phyloP scores from a whole-genome alignment of 2,329 filamentous ascomycete genomes.

The Exserohilum rostratum region DNA sequence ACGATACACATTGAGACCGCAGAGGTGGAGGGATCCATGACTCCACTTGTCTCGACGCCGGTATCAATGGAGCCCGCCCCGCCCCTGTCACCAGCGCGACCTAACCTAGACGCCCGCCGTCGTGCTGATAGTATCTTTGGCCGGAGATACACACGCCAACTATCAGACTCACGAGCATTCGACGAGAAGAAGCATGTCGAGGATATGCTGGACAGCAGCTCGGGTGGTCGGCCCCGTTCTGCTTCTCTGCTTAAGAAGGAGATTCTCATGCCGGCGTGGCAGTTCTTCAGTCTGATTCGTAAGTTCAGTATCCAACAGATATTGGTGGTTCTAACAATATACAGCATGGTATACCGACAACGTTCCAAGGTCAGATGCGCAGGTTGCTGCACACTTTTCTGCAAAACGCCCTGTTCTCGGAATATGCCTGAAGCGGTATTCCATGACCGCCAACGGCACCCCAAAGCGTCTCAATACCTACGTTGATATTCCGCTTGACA shows the following conservation, averaged over 20 bases:
- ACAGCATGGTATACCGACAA: conserved; percentile 84
- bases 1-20: conserved; percentile 53
- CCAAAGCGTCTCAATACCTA: conserved; percentile 77
- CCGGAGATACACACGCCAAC: conserved; percentile 49
- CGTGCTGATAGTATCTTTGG: conserved; percentile 59
- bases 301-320: conserved; percentile 48
- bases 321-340: conserved; percentile 17
- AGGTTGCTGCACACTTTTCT: conserved; percentile 88
- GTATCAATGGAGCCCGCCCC: conserved; percentile 32
- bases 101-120: conserved; percentile 42
- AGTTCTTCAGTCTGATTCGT: conserved; percentile 94
- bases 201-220: conserved; percentile 46
- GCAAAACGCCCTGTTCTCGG: conserved; percentile 83
- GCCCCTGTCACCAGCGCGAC: conserved; percentile 35
- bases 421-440: conserved; percentile 91
- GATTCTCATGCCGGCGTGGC: conserved; percentile 94
- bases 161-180: conserved; percentile 57
- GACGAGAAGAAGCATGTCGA: conserved; percentile 56
- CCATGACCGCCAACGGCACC: conserved; percentile 70
- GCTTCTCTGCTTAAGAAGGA: conserved; percentile 68
- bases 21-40: conserved; percentile 45
- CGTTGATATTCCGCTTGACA: conserved; percentile 89
- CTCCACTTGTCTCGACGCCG: conserved; percentile 45
- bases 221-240: conserved; percentile 41
- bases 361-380: conserved; percentile 69